Evolutionary conservation across 2,329 filamentous ascomycete genomes (phyloP).

Genomic region (Alternaria sp.): DNA sequence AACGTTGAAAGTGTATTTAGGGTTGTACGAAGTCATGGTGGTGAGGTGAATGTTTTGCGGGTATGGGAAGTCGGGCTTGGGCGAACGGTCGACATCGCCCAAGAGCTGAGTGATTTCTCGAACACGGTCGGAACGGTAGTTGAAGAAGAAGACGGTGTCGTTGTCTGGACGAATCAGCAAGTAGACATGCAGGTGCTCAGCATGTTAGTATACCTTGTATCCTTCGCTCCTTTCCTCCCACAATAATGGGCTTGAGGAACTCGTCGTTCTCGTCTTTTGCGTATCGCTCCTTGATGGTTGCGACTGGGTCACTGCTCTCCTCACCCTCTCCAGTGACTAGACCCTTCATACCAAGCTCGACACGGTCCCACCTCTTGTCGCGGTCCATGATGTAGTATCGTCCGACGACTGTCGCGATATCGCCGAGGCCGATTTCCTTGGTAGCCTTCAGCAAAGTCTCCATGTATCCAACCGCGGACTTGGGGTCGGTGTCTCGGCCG

Average conservation of each 20-base stretch:
- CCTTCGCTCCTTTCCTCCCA: constrained; percentile 84
- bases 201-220: constrained; percentile 71
- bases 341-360: constrained; percentile 89
- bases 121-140: constrained; percentile 98
- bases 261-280: constrained; percentile 90
- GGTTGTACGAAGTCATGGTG: constrained; percentile 99
- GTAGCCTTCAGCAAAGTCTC: constrained; percentile 81
- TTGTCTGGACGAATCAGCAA: constrained; percentile 66
- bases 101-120: constrained; percentile 95
- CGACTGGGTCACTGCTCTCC: constrained; percentile 81
- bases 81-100: constrained; percentile 90
- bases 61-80: constrained; percentile 89
- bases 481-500: constrained; percentile 96
- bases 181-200: constrained; percentile 40
- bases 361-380: constrained; percentile 97
- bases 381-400: constrained; percentile 99
- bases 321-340: constrained; percentile 88
- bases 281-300: constrained; percentile 87
- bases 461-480: constrained; percentile 89
- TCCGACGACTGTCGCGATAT: constrained; percentile 92
- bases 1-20: constrained; percentile 88
- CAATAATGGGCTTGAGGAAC: constrained; percentile 97
- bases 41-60: constrained; percentile 87
- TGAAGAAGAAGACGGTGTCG: constrained; percentile 99
- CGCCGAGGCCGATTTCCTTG: constrained; percentile 83